Base-by-base conservation (phyloP, 768 basidiomycete species). In the Tricholoma hemisulphureum region DNA sequence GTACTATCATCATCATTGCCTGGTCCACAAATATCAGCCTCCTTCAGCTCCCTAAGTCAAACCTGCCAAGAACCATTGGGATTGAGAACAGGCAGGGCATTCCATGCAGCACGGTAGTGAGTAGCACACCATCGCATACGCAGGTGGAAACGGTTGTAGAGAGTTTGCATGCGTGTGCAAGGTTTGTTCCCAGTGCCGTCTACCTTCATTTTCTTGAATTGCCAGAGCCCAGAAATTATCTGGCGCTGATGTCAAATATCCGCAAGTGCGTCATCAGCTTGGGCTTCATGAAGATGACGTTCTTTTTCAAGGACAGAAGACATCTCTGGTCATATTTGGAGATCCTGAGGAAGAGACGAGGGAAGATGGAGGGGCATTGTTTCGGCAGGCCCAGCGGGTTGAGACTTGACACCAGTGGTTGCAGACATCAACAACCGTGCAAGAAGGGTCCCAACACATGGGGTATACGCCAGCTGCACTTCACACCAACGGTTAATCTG, bases 251-350 rank as follows among this genome's bases (percentile, higher is more conserved):
- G 31, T 11, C n/a, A n/a, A n/a, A 69, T 55, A 16, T 64, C 62
- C 13, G 26, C 50, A 1, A 71, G 58, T 4, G 64, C 58, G 35
- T 71, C 65, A 31, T 66, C 52, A 29, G 61, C 63, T 18, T 65
- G 61, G 1, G 65, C 67, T n/a, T 53, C 26, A 0, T 65, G 54
- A 7, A 71, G 54, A 2, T 57, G 39, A 1, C 4, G 21, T 43
- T 65, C 69, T 26, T 45, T 43, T 8, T 24, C 10, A 48, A 48
- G 10, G 46, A 29, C 18, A 23, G 45, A 14, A 24, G 28, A 29
- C 23, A 48, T 13, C 11, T 48, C 14, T 24, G 23, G 7, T 21
- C 11, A 21, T 18, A 18, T 14, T 13, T 48, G 46, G 21, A 48
- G 23, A n/a, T 23, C 14, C 21, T 8, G 28, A 24, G 46, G 46